These are phyloP conservation scores for Chalaropsis ovoidea DNA, from an alignment of 2,329 filamentous ascomycete genomes.

Conservation along the genomic window DNA sequence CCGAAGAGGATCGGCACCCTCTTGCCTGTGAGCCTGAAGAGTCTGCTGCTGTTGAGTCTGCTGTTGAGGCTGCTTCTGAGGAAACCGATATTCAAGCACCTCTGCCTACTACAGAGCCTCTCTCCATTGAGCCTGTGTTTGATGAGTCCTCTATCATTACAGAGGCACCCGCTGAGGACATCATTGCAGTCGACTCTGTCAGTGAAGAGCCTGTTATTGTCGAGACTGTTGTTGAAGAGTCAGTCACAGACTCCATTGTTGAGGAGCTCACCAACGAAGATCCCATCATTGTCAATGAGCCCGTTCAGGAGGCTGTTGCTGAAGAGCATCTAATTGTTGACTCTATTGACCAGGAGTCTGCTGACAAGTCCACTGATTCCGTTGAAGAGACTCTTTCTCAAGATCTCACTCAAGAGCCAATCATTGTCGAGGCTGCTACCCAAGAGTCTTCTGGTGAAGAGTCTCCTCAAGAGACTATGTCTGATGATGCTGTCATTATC, in stretches of 20 bases:
- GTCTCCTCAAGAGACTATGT: too few relatives aligned
- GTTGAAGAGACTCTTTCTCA: too few relatives aligned
- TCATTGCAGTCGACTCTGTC: neutral
- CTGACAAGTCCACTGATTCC: too few relatives aligned
- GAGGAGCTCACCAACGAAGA: constrained; percentile 14
- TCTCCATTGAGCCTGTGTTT: neutral
- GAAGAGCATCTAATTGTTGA: too few relatives aligned
- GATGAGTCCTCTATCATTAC: neutral
- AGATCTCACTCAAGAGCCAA: neutral
- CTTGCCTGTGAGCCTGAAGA: too few relatives aligned
- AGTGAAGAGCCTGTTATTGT: constrained; percentile 7
- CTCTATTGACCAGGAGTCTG: too few relatives aligned
- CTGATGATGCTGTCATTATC: neutral
- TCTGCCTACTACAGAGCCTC: neutral
- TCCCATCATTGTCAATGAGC: constrained; percentile 15
- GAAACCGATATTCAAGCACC: too few relatives aligned
- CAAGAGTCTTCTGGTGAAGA: too few relatives aligned
- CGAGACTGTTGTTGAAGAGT: too few relatives aligned
- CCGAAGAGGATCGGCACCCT: too few relatives aligned
- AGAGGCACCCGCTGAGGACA: neutral
- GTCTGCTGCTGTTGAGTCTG: too few relatives aligned
- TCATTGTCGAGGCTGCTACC: neutral
- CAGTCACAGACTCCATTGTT: neutral
- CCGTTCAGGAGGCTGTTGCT: neutral
- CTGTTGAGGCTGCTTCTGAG: too few relatives aligned